Conservation (phyloP, 2,329 filamentous ascomycete species). For the Elsinoe arachidis region DNA sequence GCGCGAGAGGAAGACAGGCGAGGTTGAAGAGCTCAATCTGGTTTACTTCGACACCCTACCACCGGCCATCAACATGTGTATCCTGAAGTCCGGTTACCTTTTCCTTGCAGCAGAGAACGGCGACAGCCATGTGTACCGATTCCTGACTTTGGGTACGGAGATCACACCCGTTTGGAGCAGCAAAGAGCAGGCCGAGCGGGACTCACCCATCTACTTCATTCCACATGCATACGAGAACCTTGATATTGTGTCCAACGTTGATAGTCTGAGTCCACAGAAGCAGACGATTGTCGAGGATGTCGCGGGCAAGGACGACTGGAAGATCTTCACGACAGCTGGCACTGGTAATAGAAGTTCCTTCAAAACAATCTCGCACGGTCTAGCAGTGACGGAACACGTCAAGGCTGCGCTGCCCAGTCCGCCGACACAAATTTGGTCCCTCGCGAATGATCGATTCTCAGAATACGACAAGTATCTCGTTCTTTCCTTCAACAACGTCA, state of each 20-base stretch:
- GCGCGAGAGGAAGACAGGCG: constrained; percentile 66
- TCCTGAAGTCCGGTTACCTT: constrained; percentile 90
- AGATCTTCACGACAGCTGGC: constrained; percentile 90
- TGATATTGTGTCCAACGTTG: constrained; percentile 72
- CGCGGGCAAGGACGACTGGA: constrained; percentile 84
- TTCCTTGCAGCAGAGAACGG: constrained; percentile 89
- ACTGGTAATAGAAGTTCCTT: constrained; percentile 84
- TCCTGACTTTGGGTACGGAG: constrained; percentile 91
- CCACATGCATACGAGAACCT: constrained; percentile 73
- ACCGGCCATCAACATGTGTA: constrained; percentile 75
- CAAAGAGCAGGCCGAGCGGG: constrained; percentile 67
- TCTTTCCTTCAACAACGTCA: constrained; percentile 84
- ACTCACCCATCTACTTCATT: constrained; percentile 75
- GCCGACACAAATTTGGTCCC: constrained; percentile 91
- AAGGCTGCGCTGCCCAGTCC: constrained; percentile 82
- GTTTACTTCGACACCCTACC: constrained; percentile 98
- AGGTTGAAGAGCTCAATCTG: constrained; percentile 77
- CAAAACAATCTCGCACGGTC: constrained; percentile 80
- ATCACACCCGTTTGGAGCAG: constrained; percentile 80
- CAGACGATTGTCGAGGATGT: constrained; percentile 89
- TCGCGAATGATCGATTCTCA: constrained; percentile 72
- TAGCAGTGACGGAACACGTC: constrained; percentile 93
- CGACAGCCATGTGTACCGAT: constrained; percentile 91
- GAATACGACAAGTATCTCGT: constrained; percentile 91
- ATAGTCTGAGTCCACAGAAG: constrained; percentile 83